These are phyloP conservation scores for Triticum urartu DNA, from an alignment of 176 grass and related monocot species.

Conservation along the genomic window DNA sequence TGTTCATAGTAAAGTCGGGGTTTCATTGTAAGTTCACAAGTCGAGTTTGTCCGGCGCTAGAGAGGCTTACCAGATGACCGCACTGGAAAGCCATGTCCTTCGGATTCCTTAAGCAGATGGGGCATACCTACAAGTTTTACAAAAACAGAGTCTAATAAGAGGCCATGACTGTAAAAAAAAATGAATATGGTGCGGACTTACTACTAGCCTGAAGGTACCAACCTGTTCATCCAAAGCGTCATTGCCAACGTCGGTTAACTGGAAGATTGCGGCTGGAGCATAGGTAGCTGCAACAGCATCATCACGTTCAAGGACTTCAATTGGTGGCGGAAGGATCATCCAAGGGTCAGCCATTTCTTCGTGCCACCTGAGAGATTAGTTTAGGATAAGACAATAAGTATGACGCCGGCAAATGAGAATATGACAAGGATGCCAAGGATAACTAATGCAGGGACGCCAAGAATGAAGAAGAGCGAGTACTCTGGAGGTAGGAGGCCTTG, in stretches of 20 bases:
- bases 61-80: conserved; percentile 82
- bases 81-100: conserved; percentile 97
- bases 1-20: background rate
- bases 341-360: conserved; percentile 30
- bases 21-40: background rate
- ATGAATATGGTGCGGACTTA: background rate
- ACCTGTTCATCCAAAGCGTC: conserved; percentile 59
- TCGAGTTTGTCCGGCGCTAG: background rate
- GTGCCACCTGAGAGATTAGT: conserved; percentile 41
- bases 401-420: background rate
- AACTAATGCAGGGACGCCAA: conserved; percentile 3
- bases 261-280: conserved; percentile 28
- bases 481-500: conserved; percentile 58
- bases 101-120: conserved; percentile 91
- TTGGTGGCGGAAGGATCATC: conserved; percentile 80
- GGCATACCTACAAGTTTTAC: conserved; percentile 58
- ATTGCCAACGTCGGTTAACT: conserved; percentile 19
- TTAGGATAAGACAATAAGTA: background rate
- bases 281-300: conserved; percentile 42
- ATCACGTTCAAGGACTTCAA: conserved; percentile 60
- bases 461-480: conserved; percentile 42
- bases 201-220: background rate
- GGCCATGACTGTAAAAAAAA: background rate
- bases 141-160: conserved; percentile 23
- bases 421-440: background rate